Conservation (phyloP, 441 rosid species). For the Cnidoscolus chayamansa region DNA sequence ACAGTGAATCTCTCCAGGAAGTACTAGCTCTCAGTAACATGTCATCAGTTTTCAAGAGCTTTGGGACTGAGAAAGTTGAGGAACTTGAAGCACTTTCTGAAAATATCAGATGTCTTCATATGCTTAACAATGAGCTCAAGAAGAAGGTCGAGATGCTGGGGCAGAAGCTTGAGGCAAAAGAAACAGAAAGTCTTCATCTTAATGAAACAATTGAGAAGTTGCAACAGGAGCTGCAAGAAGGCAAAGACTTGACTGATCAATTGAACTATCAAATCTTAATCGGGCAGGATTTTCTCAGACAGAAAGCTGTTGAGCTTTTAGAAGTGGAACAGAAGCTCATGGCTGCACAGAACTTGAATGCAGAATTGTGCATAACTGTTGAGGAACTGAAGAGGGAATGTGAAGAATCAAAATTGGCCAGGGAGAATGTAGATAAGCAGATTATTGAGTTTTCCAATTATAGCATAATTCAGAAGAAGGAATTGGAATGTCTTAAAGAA, state of each 20-base stretch:
- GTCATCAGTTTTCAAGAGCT: constrained; percentile 53
- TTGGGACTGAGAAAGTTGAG: constrained; percentile 56
- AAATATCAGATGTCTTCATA: constrained; percentile 36
- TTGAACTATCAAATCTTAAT: constrained; percentile 46
- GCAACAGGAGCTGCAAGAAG: constrained; percentile 55
- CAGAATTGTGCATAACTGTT: constrained; percentile 45
- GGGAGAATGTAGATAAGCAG: constrained; percentile 40
- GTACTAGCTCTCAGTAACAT: constrained; percentile 44
- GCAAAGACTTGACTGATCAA: constrained; percentile 49
- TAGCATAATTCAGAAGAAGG: constrained; percentile 42
- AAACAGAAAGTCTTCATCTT: constrained; percentile 47
- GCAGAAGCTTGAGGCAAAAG: constrained; percentile 50
- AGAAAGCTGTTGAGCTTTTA: constrained; percentile 49
- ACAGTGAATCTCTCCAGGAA: constrained; percentile 46
- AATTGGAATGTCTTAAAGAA: constrained; percentile 47
- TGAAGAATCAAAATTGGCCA: constrained; percentile 42
- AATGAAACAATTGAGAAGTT: constrained; percentile 49
- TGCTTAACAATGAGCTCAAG: constrained; percentile 37
- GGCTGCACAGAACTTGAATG: constrained; percentile 44
- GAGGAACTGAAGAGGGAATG: constrained; percentile 61
- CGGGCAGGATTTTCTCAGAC: constrained; percentile 53
- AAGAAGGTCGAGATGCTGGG: constrained; percentile 46
- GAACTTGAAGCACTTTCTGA: constrained; percentile 48
- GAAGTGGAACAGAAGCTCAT: constrained; percentile 63
- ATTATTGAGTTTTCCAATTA: constrained; percentile 40